Percentiles rank a stretch among this genome's conserved stretches.
Evolutionary conservation across 108 stramenopile species (phyloP).

Genomic region (Discostella stelligeroides): DNA sequence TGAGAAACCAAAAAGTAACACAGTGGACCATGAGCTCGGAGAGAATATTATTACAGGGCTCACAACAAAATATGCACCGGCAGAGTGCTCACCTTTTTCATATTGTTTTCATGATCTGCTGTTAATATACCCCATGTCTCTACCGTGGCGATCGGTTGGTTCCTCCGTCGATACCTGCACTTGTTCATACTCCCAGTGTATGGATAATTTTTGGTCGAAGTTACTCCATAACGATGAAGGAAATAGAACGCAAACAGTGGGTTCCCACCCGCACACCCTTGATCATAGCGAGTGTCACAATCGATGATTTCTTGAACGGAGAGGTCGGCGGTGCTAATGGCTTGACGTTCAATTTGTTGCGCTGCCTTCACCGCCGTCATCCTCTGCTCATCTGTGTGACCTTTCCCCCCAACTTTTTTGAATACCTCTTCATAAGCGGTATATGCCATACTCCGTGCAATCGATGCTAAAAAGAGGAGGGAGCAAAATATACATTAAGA

Average conservation of each 20-base stretch:
- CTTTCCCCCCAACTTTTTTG: background rate
- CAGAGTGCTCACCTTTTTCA: conserved; percentile 57
- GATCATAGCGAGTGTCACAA: conserved; percentile 82
- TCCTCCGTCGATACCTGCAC: conserved; percentile 40
- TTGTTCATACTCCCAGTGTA: conserved; percentile 53
- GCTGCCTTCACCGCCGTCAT: conserved; percentile 34
- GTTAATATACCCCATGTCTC: conserved; percentile 74
- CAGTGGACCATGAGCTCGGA: too few relatives aligned
- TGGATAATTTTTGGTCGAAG: conserved; percentile 63
- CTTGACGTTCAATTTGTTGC: conserved; percentile 46
- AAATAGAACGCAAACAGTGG: conserved; percentile 88
- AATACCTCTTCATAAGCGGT: conserved; percentile 46
- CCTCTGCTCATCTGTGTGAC: conserved; percentile 8
- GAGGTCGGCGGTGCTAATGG: conserved; percentile 56
- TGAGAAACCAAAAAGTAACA: background rate
- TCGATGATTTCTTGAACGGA: conserved; percentile 92
- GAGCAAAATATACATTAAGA: background rate
- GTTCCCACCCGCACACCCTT: conserved; percentile 94
- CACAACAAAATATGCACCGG: background rate
- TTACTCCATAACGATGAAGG: conserved; percentile 72
- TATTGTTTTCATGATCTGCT: conserved; percentile 65
- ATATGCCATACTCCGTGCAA: conserved; percentile 60
- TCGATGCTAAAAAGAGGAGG: conserved; percentile 75
- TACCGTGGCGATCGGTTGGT: conserved; percentile 67
- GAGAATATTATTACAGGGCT: too few relatives aligned